Percentiles rank a stretch among this genome's conserved stretches.
Conservation (phyloP, 208 protist genomes). For the Phytomonas sp. region DNA sequence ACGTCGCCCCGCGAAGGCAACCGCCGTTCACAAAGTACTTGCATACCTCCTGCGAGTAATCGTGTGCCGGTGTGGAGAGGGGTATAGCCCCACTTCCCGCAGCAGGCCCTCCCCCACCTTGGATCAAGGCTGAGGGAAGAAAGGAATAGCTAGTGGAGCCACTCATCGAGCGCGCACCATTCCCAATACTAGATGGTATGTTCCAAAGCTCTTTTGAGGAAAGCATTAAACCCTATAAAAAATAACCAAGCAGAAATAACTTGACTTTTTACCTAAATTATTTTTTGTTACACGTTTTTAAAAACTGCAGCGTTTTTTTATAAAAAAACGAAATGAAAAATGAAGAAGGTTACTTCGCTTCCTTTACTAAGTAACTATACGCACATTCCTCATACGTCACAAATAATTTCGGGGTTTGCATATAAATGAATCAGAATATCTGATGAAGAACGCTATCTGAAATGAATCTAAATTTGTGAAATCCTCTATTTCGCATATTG, state of each 20-base stretch:
- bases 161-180: neutral
- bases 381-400: neutral
- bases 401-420: too few relatives aligned
- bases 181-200: too few relatives aligned
- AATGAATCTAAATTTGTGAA: too few relatives aligned
- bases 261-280: neutral
- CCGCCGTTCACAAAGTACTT: conserved; percentile 87
- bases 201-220: neutral
- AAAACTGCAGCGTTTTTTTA: neutral
- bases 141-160: neutral
- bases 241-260: neutral
- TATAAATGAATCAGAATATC: too few relatives aligned
- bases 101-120: neutral
- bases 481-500: too few relatives aligned
- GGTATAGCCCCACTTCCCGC: conserved; percentile 3
- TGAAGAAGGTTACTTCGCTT: neutral
- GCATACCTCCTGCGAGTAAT: conserved; percentile 78
- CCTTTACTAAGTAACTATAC: neutral
- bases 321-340: neutral
- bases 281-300: neutral
- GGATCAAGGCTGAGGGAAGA: neutral
- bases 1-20: conserved; percentile 66
- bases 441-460: too few relatives aligned
- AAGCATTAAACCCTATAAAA: neutral
- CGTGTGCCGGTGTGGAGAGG: conserved; percentile 24